Evolutionary conservation across 768 basidiomycete species (phyloP), one percentile per base, ranked within the genome.

Genomic region (Pleurotus salmoneostramineus): DNA sequence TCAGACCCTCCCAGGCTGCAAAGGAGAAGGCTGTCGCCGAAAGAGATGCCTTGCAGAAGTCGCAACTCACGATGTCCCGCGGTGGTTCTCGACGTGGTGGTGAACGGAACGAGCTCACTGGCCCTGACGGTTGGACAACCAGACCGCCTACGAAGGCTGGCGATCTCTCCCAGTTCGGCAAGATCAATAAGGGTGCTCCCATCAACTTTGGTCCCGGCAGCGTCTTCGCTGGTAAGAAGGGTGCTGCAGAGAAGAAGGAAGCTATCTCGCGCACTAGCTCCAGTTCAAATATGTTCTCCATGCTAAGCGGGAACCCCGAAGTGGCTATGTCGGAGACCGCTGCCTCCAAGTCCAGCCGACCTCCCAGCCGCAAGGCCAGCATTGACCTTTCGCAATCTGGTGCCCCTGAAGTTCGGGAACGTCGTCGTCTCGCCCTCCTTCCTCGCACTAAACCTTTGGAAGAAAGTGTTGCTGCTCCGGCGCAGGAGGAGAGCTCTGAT

Each of bases 121-220:
- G 84, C 31, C 80, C 88, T 33, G 95, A 98, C 59, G 92, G 92
- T n/a, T 98, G 95, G 95, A 83, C 89, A 36, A 86, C 87, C 15
- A 83, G 85, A 21, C 82, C 84, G 31, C 83, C 83, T 42, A 72
- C 88, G 57, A 89, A 93, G 74, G 92, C 86, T 50, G 93, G 93
- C 17, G 92, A 95, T 70, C 77, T 95, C 55, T 87, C 89, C 44
- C 82, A 88, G 60, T 95, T 96, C 62, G 93, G 94, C 63, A 93
- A 95, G 77, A 89, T 96, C 68, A 86, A 74, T 73, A 81, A 84
- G 34, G 68, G 75, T 0, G 74, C 82, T 5, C 77, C 86, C 1
- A 83, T 89, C 72, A 84, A 85, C 0, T 91, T 97, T 68, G 93
- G 92, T 5, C 93, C 95, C 2, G 83, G 84, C 59, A 89, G 89